Conservation (phyloP, 2,329 filamentous ascomycete genomes). For the Xylaria sp. region DNA sequence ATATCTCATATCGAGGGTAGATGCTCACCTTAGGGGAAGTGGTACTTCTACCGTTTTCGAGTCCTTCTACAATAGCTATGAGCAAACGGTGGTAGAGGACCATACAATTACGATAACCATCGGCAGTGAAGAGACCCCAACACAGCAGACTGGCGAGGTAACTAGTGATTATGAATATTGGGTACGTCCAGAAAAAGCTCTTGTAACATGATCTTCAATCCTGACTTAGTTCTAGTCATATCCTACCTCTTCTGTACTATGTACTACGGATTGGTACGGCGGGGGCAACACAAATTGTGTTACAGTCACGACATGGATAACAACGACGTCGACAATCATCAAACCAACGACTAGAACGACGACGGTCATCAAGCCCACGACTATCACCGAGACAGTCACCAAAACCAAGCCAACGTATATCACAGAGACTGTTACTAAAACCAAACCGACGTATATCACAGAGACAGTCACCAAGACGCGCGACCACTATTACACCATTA, state of each 20-base stretch:
- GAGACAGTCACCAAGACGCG: background rate
- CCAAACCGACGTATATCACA: background rate
- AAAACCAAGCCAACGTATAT: constrained; percentile 2
- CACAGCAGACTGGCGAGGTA: constrained; percentile 19
- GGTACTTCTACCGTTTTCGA: constrained; percentile 40
- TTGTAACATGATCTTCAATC: background rate
- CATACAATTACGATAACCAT: constrained; percentile 33
- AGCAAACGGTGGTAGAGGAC: constrained; percentile 16
- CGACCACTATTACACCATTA: constrained; percentile 2
- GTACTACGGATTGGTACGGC: background rate
- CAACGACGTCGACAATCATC: constrained; percentile 21
- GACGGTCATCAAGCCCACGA: constrained; percentile 2
- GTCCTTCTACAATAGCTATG: constrained; percentile 36
- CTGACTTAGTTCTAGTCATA: constrained; percentile 36
- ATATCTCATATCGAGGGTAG: constrained; percentile 24
- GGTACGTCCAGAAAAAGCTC: constrained; percentile 23
- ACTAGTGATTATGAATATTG: constrained; percentile 22
- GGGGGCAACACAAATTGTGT: constrained; percentile 20
- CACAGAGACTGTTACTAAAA: constrained; percentile 19
- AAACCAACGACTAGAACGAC: constrained; percentile 5
- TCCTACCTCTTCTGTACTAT: constrained; percentile 29
- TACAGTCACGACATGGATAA: constrained; percentile 32
- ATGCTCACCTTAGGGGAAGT: constrained; percentile 33
- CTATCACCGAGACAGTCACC: constrained; percentile 20
- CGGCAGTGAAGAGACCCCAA: constrained; percentile 35